Evolutionary conservation across 371 early-diverging fungal species (phyloP).

Genomic region (Lichtheimia ornata): DNA sequence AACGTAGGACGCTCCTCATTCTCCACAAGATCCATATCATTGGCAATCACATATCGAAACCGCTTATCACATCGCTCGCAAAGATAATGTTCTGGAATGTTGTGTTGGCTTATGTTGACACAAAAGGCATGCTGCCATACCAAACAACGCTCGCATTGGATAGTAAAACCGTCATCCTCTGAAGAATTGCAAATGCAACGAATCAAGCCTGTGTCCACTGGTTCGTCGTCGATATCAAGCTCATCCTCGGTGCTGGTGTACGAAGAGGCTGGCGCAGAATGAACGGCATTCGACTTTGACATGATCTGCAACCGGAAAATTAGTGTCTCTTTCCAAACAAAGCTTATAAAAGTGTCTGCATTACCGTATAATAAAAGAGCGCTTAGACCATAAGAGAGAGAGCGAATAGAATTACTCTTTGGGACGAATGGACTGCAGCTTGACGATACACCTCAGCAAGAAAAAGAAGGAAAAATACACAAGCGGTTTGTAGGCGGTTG

Average conservation of each 20-base stretch:
- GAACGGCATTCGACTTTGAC: conserved; percentile 11
- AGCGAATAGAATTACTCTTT: no score
- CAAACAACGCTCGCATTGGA: conserved; percentile 93
- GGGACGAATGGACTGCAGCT: no score
- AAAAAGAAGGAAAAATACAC: no score
- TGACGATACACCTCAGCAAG: no score
- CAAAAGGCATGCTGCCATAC: conserved; percentile 97
- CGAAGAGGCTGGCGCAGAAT: conserved; percentile 9
- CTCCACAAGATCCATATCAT: conserved; percentile 7
- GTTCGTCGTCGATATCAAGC: conserved; percentile 28
- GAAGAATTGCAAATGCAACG: conserved; percentile 93
- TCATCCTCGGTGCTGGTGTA: conserved; percentile 22
- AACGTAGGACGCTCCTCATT: not conserved
- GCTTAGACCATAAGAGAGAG: no score
- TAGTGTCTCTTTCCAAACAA: not conserved
- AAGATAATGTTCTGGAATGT: conserved; percentile 81
- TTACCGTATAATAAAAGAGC: no score
- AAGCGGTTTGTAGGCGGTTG: no score
- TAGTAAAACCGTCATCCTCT: conserved; percentile 98
- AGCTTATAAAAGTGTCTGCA: no score
- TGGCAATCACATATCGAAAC: not conserved
- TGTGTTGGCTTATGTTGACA: conserved; percentile 62
- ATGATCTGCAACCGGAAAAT: conserved; percentile 8
- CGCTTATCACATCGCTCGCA: conserved; percentile 73
- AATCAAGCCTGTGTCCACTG: conserved; percentile 83